A percentile compares a stretch with the other conserved stretches of the same genome.
Evolutionary conservation across 805 yeast species (phyloP).

Genomic region (Barnettozyma siamensis): DNA sequence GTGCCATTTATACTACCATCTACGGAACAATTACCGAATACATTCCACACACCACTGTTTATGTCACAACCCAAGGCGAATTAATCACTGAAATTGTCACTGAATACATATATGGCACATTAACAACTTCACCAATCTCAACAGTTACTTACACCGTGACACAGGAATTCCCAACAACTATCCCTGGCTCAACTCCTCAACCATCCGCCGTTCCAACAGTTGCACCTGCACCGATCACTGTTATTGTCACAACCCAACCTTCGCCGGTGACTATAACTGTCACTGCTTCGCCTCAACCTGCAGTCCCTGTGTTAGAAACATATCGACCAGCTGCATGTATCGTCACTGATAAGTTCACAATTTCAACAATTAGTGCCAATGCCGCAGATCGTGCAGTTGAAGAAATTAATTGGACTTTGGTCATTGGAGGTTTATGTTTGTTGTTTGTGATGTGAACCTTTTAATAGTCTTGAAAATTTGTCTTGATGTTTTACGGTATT

Average conservation of each 20-base stretch:
- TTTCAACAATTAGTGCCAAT: not conserved
- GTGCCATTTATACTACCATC: conserved; percentile 7
- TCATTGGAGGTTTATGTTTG: conserved; percentile 2
- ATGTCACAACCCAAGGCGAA: conserved; percentile 7
- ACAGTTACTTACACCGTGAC: conserved; percentile 15
- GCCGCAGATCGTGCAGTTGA: conserved; percentile 2
- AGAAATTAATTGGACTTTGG: conserved; percentile 6
- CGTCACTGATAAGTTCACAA: not conserved
- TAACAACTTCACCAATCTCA: conserved; percentile 13
- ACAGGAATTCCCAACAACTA: not conserved
- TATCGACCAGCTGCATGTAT: not conserved
- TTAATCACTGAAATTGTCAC: conserved; percentile 12
- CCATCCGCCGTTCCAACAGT: not conserved
- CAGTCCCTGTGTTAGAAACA: not conserved
- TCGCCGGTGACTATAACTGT: no score
- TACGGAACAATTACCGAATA: conserved; percentile 13
- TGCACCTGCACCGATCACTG: not conserved
- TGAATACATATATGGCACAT: conserved; percentile 11
- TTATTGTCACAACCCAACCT: not conserved
- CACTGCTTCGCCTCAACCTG: no score
- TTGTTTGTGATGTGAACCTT: not conserved
- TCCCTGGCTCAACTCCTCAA: conserved; percentile 3
- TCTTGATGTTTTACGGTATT: no score
- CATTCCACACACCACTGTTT: conserved; percentile 13
- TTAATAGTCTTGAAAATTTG: no score